Evolutionary conservation across 164 flowering plant species (phyloP), one percentile per base, ranked within the genome.

Genomic region (Sextonia rubra): DNA sequence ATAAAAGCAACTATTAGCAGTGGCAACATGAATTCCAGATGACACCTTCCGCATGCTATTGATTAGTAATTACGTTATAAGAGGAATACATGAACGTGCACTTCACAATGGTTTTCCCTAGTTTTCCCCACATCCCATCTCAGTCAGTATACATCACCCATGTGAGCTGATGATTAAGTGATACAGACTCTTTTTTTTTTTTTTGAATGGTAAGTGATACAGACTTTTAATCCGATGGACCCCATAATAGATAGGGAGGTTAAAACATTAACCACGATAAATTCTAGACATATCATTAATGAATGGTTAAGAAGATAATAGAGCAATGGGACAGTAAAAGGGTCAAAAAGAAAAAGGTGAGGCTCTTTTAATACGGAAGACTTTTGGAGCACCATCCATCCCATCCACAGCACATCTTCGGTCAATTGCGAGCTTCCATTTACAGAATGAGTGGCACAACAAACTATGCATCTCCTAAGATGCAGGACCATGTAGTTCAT

Each of bases 1-100:
- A 56, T 29, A 72, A 64, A 58, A 72, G 32, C 55, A 64, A 64
- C 63, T 47, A 67, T 52, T 63, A 55, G 27, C 23, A 70, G 27
- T 12, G 20, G 25, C 12, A 64, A 20, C 11, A 30, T 58, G 26
- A 58, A 70, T 14, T 22, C 3, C 64, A 7, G 72, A 29, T 30
- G 24, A 69, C 64, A 29, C 18, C 29, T 30, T 69, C 47, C 30
- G 12, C 15, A 15, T 32, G 30, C 26, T 29, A 69, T 27, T 17
- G 7, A 48, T 12, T 20, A 29, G 44, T 66, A 37, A 66, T 26
- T 17, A 66, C 22, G 14, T 8, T 66, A n/a, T 66, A 11, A 22
- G 29, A 22, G 17, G 58, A 52, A 52, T 52, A 18, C 58, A 52
- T 18, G 58, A 52, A 52, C 58, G 18, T 52, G n/a, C 58, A 52